Percentiles rank a stretch among this genome's conserved stretches.
Evolutionary conservation across 169 alveolate genomes (phyloP).

Genomic region (Plasmodium berghei): DNA sequence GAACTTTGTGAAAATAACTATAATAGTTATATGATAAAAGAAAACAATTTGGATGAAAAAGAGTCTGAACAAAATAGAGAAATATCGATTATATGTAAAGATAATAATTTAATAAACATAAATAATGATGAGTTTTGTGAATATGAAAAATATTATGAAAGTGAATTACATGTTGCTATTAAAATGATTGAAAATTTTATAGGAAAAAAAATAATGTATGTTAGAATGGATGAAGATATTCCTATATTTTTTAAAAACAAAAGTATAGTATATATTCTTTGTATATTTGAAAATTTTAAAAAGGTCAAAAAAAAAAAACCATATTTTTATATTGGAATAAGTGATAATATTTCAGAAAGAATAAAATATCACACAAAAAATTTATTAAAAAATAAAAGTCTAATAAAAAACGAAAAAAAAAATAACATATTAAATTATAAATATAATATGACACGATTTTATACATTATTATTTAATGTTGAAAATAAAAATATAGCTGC

Average conservation of each 20-base stretch:
- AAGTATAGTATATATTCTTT: constrained; percentile 71
- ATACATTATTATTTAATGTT: constrained; percentile 67
- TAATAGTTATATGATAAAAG: not conserved
- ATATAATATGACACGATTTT: constrained; percentile 31
- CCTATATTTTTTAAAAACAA: constrained; percentile 75
- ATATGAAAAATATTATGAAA: constrained; percentile 13
- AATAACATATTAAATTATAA: constrained; percentile 58
- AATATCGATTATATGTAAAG: not conserved
- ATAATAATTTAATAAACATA: not conserved
- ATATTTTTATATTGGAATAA: constrained; percentile 74
- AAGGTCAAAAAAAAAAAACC: constrained; percentile 10
- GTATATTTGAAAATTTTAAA: constrained; percentile 27
- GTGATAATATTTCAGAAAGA: constrained; percentile 76
- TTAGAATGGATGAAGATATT: constrained; percentile 68
- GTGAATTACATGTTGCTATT: constrained; percentile 20
- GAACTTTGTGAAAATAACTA: not conserved
- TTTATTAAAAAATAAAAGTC: constrained; percentile 69
- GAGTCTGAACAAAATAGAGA: not conserved
- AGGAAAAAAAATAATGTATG: constrained; percentile 26
- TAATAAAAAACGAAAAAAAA: constrained; percentile 62
- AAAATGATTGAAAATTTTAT: constrained; percentile 40
- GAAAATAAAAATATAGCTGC: constrained; percentile 67
- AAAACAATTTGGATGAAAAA: not conserved
- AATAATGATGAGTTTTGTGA: not conserved
- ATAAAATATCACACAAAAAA: constrained; percentile 66